A percentile compares a stretch with the other conserved stretches of the same genome.
These are phyloP conservation scores for Ilyonectria robusta DNA, from an alignment of 2,329 filamentous ascomycete species.

Conservation along the genomic window DNA sequence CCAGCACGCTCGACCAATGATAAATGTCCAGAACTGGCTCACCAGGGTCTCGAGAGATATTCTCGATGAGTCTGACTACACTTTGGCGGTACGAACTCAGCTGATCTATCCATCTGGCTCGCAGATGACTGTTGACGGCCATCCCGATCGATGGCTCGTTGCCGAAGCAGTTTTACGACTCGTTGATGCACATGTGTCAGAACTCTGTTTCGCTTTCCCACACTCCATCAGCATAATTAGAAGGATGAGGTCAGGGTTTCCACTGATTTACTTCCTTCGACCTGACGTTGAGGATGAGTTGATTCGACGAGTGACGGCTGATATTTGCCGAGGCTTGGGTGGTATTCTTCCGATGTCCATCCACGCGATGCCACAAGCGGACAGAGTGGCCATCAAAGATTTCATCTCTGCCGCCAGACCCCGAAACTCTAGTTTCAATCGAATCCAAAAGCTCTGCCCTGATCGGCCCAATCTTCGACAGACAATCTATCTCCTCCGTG, in stretches of 20 bases:
- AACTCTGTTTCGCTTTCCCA: conserved; percentile 54
- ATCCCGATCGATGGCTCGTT: conserved; percentile 67
- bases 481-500: conserved; percentile 70
- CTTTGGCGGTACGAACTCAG: conserved; percentile 68
- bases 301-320: conserved; percentile 38
- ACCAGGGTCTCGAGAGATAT: conserved; percentile 69
- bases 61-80: conserved; percentile 75
- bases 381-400: conserved; percentile 47
- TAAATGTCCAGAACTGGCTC: conserved; percentile 67
- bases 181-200: conserved; percentile 56
- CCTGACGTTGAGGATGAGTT: conserved; percentile 62
- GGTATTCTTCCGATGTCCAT: conserved; percentile 42
- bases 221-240: conserved; percentile 55
- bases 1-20: conserved; percentile 62
- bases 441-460: conserved; percentile 36
- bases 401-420: conserved; percentile 40
- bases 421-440: conserved; percentile 19
- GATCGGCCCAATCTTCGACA: conserved; percentile 42
- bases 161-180: conserved; percentile 59
- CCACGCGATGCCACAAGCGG: conserved; percentile 33
- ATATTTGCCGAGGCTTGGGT: conserved; percentile 40
- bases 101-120: conserved; percentile 71
- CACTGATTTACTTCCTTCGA: conserved; percentile 69
- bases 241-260: conserved; percentile 48
- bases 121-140: conserved; percentile 65